These are phyloP conservation scores for Akanthomyces lecanii DNA, from an alignment of 2,329 filamentous ascomycete species.

Conservation along the genomic window DNA sequence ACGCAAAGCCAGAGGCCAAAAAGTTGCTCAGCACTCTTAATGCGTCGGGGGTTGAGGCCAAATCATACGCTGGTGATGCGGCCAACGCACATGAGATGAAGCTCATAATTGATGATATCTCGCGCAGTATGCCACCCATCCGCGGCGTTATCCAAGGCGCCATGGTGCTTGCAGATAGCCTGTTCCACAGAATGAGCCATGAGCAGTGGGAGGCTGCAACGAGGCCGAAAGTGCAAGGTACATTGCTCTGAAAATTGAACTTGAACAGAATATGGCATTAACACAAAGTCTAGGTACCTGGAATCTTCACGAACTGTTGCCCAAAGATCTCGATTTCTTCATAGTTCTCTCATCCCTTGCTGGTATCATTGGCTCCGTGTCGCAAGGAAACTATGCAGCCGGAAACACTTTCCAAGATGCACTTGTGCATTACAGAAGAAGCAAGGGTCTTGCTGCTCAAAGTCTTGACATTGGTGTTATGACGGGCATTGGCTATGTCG, in stretches of 20 bases:
- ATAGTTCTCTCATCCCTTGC: slow-evolving; percentile 33
- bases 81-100: slow-evolving; percentile 25
- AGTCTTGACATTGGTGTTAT: neutral
- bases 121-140: slow-evolving; percentile 25
- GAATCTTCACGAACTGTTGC: neutral
- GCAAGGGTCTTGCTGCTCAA: neutral
- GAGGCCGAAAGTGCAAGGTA: slow-evolving; percentile 31
- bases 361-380: slow-evolving; percentile 30
- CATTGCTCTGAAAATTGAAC: no score
- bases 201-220: slow-evolving; percentile 24
- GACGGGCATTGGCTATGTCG: neutral
- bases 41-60: slow-evolving; percentile 17
- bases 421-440: slow-evolving; percentile 9
- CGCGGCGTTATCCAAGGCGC: slow-evolving; percentile 37
- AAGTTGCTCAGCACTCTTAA: slow-evolving; percentile 21
- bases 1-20: slow-evolving; percentile 17
- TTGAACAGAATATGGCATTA: no score
- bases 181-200: slow-evolving; percentile 25
- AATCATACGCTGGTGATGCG: slow-evolving; percentile 30
- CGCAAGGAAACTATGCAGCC: slow-evolving; percentile 39
- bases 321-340: slow-evolving; percentile 35
- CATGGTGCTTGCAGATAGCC: slow-evolving; percentile 31
- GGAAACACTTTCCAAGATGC: slow-evolving; percentile 31
- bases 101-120: slow-evolving; percentile 16
- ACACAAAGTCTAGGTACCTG: neutral